Evolutionary conservation across 257 asterid species (phyloP).

Genomic region (Rubia yunnanensis): DNA sequence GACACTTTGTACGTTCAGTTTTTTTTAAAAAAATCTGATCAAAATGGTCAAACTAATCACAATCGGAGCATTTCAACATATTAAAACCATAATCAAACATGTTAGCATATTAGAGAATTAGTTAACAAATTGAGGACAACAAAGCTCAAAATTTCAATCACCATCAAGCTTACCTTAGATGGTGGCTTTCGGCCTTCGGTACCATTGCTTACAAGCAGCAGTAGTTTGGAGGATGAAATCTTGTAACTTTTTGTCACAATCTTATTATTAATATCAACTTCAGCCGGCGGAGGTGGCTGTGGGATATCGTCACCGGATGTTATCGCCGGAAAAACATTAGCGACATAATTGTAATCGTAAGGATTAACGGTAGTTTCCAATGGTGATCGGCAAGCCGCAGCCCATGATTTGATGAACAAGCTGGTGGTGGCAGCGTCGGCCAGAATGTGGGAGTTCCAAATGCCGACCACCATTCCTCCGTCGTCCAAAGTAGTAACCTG

Average conservation of each 20-base stretch:
- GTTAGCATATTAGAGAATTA: no score
- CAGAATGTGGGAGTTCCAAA: slow-evolving; percentile 10
- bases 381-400: neutral
- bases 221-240: neutral
- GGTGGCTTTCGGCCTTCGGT: neutral
- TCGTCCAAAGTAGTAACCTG: slow-evolving; percentile 8
- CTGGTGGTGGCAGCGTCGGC: slow-evolving; percentile 1
- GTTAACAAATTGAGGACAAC: no score
- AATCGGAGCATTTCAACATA: no score
- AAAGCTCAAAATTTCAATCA: no score
- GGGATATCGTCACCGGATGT: neutral
- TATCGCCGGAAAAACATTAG: slow-evolving; percentile 9
- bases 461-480: slow-evolving; percentile 13
- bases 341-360: neutral
- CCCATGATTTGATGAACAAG: slow-evolving; percentile 11
- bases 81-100: no score
- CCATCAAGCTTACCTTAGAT: neutral
- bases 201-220: neutral
- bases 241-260: slow-evolving; percentile 5
- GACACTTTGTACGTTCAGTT: no score
- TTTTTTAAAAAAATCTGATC: no score
- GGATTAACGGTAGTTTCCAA: neutral
- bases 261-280: slow-evolving; percentile 1
- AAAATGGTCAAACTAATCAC: no score
- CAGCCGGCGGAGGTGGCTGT: neutral